A percentile compares a stretch with the other conserved stretches of the same genome.
phyloP scores from a whole-genome alignment of 2,329 filamentous ascomycete species.

The Plectosphaerella plurivora region DNA sequence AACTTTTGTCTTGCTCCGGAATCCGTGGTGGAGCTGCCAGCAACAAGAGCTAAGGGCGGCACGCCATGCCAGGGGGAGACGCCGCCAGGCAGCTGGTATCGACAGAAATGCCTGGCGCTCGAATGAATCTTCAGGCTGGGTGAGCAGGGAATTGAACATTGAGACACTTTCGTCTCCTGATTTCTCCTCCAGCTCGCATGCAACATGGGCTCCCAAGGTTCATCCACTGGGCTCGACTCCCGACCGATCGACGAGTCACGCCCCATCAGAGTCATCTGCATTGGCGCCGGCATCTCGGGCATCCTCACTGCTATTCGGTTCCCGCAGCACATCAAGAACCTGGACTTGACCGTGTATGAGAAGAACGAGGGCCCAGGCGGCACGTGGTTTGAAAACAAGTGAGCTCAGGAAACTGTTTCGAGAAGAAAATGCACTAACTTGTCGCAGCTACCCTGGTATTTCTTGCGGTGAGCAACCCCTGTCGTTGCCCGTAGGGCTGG shows the following conservation, averaged over 20 bases:
- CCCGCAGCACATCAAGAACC: neutral
- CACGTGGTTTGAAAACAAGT: neutral
- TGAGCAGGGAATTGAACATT: too few species aligned
- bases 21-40: too few species aligned
- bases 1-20: too few species aligned
- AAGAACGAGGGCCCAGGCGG: neutral
- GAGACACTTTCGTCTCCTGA: too few species aligned
- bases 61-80: too few species aligned
- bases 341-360: neutral
- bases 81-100: too few species aligned
- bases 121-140: too few species aligned
- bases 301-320: neutral
- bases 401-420: neutral
- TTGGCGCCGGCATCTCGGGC: neutral
- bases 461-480: neutral
- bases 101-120: too few species aligned
- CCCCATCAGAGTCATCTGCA: neutral
- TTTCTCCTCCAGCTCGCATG: too few species aligned
- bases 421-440: neutral
- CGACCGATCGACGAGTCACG: neutral
- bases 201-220: too few species aligned
- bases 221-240: too few species aligned
- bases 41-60: too few species aligned
- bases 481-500: neutral
- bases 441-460: neutral